Conservation (phyloP, 306 rosid species). For the Cucurbita maxima region DNA sequence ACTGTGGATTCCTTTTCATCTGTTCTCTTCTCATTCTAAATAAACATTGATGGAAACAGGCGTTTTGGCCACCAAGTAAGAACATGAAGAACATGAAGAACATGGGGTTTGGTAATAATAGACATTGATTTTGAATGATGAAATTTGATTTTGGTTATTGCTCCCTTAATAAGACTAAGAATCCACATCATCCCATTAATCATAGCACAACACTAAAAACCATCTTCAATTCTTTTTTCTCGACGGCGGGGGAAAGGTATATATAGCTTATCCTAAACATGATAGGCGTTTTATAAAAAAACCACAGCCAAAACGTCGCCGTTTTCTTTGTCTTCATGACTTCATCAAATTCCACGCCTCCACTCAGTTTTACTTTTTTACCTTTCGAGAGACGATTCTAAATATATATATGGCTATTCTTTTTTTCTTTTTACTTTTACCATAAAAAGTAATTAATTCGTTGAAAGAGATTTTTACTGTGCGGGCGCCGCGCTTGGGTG, state of each 20-base stretch:
- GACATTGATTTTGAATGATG: not conserved
- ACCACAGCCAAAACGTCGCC: slow-evolving; percentile 1
- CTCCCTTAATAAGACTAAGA: no score
- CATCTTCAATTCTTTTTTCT: not conserved
- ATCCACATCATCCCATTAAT: not conserved
- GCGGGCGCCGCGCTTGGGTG: not conserved
- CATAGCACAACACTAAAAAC: not conserved
- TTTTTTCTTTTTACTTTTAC: not conserved
- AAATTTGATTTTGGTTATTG: not conserved
- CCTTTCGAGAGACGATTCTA: not conserved
- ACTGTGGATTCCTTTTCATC: not conserved
- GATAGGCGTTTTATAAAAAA: not conserved
- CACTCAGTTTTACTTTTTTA: not conserved
- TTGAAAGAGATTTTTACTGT: not conserved
- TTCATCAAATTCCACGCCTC: not conserved
- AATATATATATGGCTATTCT: not conserved
- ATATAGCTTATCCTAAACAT: not conserved
- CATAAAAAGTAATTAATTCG: not conserved
- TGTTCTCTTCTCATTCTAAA: no score
- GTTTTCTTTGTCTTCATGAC: not conserved
- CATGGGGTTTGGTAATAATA: no score
- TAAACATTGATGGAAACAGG: no score
- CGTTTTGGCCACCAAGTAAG: not conserved
- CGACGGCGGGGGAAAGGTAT: not conserved
- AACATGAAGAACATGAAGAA: not conserved